Evolutionary conservation across 805 yeast genomes (phyloP).

Genomic region (Debaryomyces hansenii): DNA sequence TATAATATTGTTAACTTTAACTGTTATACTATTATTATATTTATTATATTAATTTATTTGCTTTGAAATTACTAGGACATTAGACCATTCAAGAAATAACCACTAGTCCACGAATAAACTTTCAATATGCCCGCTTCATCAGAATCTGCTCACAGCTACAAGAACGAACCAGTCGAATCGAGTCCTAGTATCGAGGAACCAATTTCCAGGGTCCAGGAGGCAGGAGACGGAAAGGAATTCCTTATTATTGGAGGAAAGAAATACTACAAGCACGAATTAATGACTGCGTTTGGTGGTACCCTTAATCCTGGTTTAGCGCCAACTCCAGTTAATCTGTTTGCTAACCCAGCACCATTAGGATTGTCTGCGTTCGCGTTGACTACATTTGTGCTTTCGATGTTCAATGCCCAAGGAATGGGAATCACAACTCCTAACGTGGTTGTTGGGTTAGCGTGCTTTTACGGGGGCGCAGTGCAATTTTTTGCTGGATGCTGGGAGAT

Average conservation of each 20-base stretch:
- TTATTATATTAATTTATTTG: too few relatives aligned
- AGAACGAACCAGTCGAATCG: neutral
- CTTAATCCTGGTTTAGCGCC: conserved; percentile 37
- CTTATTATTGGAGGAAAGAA: conserved; percentile 33
- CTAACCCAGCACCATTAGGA: conserved; percentile 69
- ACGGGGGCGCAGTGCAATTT: conserved; percentile 63
- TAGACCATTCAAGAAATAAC: too few relatives aligned
- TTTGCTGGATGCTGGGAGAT: conserved; percentile 71
- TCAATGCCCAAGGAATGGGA: conserved; percentile 58
- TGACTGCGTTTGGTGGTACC: conserved; percentile 40
- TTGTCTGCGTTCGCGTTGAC: conserved; percentile 62
- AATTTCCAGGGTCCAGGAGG: conserved; percentile 23
- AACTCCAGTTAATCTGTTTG: conserved; percentile 57
- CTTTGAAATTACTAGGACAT: too few relatives aligned
- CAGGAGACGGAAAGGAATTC: conserved; percentile 38
- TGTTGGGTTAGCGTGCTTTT: conserved; percentile 60
- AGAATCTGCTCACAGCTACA: neutral
- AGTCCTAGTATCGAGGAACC: neutral
- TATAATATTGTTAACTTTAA: too few relatives aligned
- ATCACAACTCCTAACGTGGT: conserved; percentile 52
- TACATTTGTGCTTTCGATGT: conserved; percentile 59
- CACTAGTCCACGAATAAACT: too few relatives aligned
- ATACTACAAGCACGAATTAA: conserved; percentile 38
- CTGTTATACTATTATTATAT: too few relatives aligned
- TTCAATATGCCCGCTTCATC: neutral